Evolutionary conservation across 495 filamentous ascomycete genomes (phyloP), one percentile per base, ranked within the genome.

Genomic region (Hyaloscypha variabilis): DNA sequence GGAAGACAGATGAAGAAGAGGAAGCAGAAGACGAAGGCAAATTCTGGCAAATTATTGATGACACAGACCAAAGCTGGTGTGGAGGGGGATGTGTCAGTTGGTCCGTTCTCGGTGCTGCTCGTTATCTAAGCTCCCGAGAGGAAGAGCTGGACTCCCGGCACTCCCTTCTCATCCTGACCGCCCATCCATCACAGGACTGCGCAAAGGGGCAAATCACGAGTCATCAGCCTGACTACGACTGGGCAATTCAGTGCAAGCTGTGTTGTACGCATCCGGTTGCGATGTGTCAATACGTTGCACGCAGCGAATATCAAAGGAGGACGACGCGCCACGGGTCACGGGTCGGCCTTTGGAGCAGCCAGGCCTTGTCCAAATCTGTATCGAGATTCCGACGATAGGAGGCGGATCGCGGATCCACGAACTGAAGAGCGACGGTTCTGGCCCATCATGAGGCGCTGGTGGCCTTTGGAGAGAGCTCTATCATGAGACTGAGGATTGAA

Each of bases 51-150:
- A 17, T 34, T 11, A 11, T 34, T 30, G 29, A 58, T 58, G 23
- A 58, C 54, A 58, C 31, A 65, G 34, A 65, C 17, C 8, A 51
- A 17, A 61, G 14, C 23, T 34, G 56, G 63, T 59, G 54, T 52
- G 63, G 54, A 58, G 29, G 29, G 23, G 10, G 36, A 68, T 58
- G 56, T 62, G 56, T 61, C 52, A 58, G 61, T 34, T 30, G 62
- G 62, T 69, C 67, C 67, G 67, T 61, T 19, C 52, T 61, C 67
- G 67, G 67, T 53, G 29, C 29, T 58, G n/a, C 23, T 29, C 63
- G 49, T 66, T 60, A 61, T 60, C 56, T 63, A 63, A 55, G 49
- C 60, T 26, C 50, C 60, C 26, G n/a, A 49, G 25, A 30, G 36
- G 25, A 34, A 34, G 36, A 39, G 39, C 54, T 46, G 19, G 63